These are phyloP conservation scores for Euptelea pleiosperma DNA, from an alignment of 164 flowering plant species.

Conservation along the genomic window DNA sequence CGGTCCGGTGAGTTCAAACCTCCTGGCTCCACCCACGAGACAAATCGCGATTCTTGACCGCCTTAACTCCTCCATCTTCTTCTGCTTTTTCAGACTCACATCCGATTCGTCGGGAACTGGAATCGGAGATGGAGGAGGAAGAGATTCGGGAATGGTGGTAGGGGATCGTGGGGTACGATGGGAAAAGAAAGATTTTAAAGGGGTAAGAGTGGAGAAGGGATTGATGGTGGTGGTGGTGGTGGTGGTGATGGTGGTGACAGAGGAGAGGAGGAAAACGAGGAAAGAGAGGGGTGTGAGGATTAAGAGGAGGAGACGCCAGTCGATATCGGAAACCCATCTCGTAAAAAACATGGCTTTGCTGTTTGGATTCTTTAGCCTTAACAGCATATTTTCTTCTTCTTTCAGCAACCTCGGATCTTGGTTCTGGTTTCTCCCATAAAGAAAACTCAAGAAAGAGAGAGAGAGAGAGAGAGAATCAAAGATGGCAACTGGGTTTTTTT, in stretches of 20 bases:
- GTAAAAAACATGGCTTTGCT: conserved; percentile 7
- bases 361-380: neutral
- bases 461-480: neutral
- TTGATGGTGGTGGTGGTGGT: conserved; percentile 13
- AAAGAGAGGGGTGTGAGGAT: conserved; percentile 38
- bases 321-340: conserved; percentile 35
- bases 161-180: conserved; percentile 6
- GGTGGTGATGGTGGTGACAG: conserved; percentile 14
- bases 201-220: conserved; percentile 26
- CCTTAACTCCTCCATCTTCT: conserved; percentile 27
- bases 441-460: neutral
- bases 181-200: conserved; percentile 31
- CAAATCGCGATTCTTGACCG: conserved; percentile 79
- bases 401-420: too few relatives aligned
- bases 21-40: conserved; percentile 89
- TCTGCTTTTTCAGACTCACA: conserved; percentile 4
- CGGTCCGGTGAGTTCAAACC: conserved; percentile 95
- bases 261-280: conserved; percentile 33
- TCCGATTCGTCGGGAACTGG: conserved; percentile 4
- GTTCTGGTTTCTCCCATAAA: neutral
- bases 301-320: conserved; percentile 41
- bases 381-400: conserved; percentile 2
- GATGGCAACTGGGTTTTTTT: too few relatives aligned
- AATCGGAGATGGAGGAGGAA: conserved; percentile 5
- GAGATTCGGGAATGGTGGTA: neutral